phyloP scores from a whole-genome alignment of 768 basidiomycete species.

The Dacryopinax spathularia region DNA sequence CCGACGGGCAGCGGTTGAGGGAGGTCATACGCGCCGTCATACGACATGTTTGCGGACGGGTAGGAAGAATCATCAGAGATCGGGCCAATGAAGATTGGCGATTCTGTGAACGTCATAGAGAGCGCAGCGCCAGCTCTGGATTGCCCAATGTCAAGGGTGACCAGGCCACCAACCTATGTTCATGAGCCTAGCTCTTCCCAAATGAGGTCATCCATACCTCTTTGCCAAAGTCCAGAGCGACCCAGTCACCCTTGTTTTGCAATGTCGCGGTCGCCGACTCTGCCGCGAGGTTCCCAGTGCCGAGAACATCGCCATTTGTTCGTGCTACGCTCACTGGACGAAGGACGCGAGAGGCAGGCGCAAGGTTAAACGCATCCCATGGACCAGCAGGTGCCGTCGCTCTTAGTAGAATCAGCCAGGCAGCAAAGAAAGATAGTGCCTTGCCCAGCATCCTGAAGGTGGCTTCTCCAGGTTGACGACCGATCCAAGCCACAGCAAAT shows the following conservation, averaged over 20 bases:
- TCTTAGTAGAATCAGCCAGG: too few species aligned
- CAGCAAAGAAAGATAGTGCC: too few species aligned
- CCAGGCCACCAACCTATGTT: constrained; percentile 37
- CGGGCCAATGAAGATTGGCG: constrained; percentile 40
- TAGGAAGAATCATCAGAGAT: constrained; percentile 38
- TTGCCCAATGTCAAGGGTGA: constrained; percentile 29
- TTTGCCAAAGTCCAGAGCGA: constrained; percentile 41
- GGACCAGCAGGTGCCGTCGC: constrained; percentile 32
- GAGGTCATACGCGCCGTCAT: constrained; percentile 32
- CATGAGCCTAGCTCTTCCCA: neutral
- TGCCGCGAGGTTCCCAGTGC: constrained; percentile 24
- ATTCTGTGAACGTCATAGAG: constrained; percentile 48
- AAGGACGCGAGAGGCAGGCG: constrained; percentile 35
- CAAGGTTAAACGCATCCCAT: constrained; percentile 41
- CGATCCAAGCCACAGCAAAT: too few species aligned
- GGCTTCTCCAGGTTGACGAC: too few species aligned
- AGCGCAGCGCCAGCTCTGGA: constrained; percentile 31
- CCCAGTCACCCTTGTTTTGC: constrained; percentile 30
- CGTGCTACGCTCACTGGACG: constrained; percentile 31
- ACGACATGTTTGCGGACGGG: constrained; percentile 28
- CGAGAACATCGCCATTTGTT: constrained; percentile 25
- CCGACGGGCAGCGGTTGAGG: constrained; percentile 27
- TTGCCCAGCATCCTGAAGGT: too few species aligned
- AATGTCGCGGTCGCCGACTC: constrained; percentile 28
- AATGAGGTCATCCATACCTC: constrained; percentile 26